Base-by-base conservation (phyloP, 225 moss, liverwort and hornwort genomes). In the Asterella californica region DNA sequence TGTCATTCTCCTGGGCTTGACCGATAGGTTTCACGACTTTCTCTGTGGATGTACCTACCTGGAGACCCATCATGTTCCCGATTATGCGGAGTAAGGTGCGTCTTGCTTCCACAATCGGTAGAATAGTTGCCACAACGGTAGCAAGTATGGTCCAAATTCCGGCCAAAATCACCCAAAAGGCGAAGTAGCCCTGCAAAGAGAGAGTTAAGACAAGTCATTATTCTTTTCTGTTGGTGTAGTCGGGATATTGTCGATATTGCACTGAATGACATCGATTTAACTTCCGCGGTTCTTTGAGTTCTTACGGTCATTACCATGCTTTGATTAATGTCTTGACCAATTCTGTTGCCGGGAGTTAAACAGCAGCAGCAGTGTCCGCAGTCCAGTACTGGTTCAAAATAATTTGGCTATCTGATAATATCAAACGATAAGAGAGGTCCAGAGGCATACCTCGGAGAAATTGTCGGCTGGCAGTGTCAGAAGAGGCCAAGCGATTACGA, bases 391-490 rank as follows among this genome's bases (percentile, higher is more conserved):
- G 5, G 10, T 52, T 8, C 30, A 29, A 8, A 42, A 42, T 42
- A 7, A 33, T 42, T 64, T 68, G 36, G 37, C 34, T 37, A 12
- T 36, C 68, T 60, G 42, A 42, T 18, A 12, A 15, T 38, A 6
- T 38, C 17, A 3, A 2, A 42, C 42, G 42, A 42, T 42, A 42
- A 42, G 25, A 42, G 42, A 42, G 42, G 42, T 3, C 42, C 7
- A 42, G 42, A 46, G 27, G 22, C 75, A 32, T 77, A 84, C 84
- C 84, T 84, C 46, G 37, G 84, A 84, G 60, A 81, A 84, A 33
- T 77, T 59, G 76, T 75, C 84, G 19, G 84, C 84, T 42, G 84
- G 84, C 27, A 84, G 84, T 32, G 81, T 52, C 14, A 84, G 80
- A 50, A 81, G 48, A 33, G 84, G 84, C 84, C 80, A 84, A 12